phyloP scores from a whole-genome alignment of 345 rosid genomes.

The Brassica carinata region DNA sequence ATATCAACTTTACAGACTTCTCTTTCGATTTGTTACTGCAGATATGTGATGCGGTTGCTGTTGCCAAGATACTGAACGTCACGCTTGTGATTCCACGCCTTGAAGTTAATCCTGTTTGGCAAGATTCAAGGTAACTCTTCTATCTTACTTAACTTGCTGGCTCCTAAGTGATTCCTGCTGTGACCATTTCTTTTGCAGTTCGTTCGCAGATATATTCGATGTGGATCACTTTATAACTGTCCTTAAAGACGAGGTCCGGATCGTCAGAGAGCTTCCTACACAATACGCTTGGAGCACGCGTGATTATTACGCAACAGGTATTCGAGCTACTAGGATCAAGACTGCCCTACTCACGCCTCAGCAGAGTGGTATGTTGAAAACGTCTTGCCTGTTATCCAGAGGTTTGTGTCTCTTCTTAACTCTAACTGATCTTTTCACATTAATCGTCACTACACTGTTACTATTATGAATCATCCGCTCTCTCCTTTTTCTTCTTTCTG shows the following conservation, averaged over 20 bases:
- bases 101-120: conserved; percentile 98
- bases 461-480: not conserved
- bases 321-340: conserved; percentile 88
- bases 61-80: conserved; percentile 86
- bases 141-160: not conserved
- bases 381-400: conserved; percentile 79
- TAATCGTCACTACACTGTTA: not conserved
- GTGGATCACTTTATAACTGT: conserved; percentile 75
- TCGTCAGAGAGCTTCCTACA: conserved; percentile 71
- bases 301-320: conserved; percentile 92
- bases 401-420: conserved; percentile 51
- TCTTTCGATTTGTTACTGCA: conserved; percentile 27
- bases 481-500: conserved; percentile 10
- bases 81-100: conserved; percentile 90
- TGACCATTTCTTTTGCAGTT: conserved; percentile 52
- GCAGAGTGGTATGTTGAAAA: conserved; percentile 86
- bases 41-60: conserved; percentile 99
- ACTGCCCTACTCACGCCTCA: conserved; percentile 85
- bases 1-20: not conserved
- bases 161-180: conserved; percentile 5
- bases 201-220: conserved; percentile 82
- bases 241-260: conserved; percentile 58
- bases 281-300: conserved; percentile 86
- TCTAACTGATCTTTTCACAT: not conserved
- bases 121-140: conserved; percentile 77